phyloP scores from a whole-genome alignment of 1,284 basidiomycete species.

The Spongispora temasekensis region DNA sequence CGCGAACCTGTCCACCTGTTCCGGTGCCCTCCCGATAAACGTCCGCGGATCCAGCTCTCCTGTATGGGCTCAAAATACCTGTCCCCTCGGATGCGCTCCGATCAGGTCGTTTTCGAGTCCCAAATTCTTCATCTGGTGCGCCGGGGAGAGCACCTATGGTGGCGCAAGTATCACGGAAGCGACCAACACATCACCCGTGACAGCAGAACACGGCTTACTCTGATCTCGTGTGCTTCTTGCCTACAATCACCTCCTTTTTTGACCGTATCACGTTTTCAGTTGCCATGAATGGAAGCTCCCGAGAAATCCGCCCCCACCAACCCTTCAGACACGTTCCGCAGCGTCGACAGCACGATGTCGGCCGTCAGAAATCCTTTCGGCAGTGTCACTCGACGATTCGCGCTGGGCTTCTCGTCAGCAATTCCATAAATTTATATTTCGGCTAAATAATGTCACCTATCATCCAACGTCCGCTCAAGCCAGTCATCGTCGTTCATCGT shows the following conservation, averaged over 20 bases:
- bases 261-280: conserved; percentile 99
- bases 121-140: conserved; percentile 91
- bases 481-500: conserved; percentile 49
- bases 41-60: conserved; percentile 73
- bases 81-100: conserved; percentile 74
- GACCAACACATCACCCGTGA: conserved; percentile 25
- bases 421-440: conserved; percentile 2
- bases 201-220: conserved; percentile 51
- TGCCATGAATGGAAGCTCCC: conserved; percentile 99
- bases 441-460: conserved; percentile 55
- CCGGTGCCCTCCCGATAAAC: conserved; percentile 89
- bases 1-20: conserved; percentile 92
- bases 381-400: conserved; percentile 94
- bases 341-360: conserved; percentile 92
- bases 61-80: conserved; percentile 67
- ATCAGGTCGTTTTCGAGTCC: conserved; percentile 97
- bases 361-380: conserved; percentile 98
- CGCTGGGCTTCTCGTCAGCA: conserved; percentile 54
- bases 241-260: conserved; percentile 94
- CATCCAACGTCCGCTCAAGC: conserved; percentile 96
- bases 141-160: conserved; percentile 83
- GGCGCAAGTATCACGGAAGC: conserved; percentile 12
- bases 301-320: conserved; percentile 93
- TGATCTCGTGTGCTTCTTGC: conserved; percentile 96
- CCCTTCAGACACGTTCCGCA: conserved; percentile 97